Base-by-base conservation (phyloP, 441 rosid species). In the Pelargonium fulgidum region DNA sequence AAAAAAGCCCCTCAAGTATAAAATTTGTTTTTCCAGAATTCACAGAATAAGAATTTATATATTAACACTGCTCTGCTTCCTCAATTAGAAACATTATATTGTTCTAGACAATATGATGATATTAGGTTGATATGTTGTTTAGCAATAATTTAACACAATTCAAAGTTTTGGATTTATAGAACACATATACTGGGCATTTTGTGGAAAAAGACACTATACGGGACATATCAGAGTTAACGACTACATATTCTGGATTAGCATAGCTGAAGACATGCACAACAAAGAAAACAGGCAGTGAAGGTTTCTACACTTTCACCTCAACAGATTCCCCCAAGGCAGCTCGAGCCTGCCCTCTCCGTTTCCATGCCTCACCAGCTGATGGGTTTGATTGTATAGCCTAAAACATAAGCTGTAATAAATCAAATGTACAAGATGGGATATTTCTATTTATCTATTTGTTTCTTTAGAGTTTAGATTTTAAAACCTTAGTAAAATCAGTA, bases 311-410 rank as follows among this genome's bases (percentile, higher is more conserved):
- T 76, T 82, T 77, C 77, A 94, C 98, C 93, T 90, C 88, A 69
- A 70, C 75, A 72, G 86, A 90, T 81, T 92, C 92, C 77, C 99
- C 97, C 63, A 90, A 81, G 75, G 98, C 98, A 80, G 99, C 99
- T 80, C 89, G 89, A 64, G 98, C 99, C 77, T 94, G 99, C 69
- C 99, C 97, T 81, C 99, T 92, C 72, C 97, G 89, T 83, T 94
- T 94, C 99, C 99, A 94, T 62, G 98, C 99, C 90, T 94, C 99
- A 76, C 93, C 89, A 70, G 98, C 99, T 62, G 86, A 86, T 52
- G 97, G 96, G 77, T 92, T 92, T 54, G 85, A 81, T 87, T 87
- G 81, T 75, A 94, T 86, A 64, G 99, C 99, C 99, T 94, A 79
- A 69, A 72, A 70, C 68, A 73, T 64, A 58, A 64, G 79, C 65